Evolutionary conservation across 768 basidiomycete genomes (phyloP).

Genomic region (Rossbeevera mucosa): DNA sequence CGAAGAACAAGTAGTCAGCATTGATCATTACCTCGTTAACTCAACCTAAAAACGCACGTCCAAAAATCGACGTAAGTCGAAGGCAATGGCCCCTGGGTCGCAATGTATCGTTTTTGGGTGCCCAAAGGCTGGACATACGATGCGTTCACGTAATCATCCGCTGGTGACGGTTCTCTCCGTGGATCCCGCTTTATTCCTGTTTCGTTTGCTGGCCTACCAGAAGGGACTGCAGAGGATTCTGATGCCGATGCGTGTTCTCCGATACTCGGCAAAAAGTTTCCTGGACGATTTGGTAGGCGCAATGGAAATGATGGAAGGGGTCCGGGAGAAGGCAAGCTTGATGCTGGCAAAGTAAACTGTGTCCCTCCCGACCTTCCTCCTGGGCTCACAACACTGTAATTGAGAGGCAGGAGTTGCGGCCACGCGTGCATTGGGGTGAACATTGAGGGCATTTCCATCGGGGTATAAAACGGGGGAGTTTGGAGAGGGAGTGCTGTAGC

Average conservation of each 20-base stretch:
- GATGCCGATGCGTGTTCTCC: constrained; percentile 9
- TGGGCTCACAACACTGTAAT: not conserved
- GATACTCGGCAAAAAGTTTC: constrained; percentile 14
- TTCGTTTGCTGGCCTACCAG: not conserved
- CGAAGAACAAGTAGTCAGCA: constrained; percentile 7
- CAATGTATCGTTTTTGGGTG: constrained; percentile 82
- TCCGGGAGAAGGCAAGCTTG: constrained; percentile 3
- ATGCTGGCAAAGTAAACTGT: constrained; percentile 1
- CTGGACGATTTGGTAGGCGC: constrained; percentile 15
- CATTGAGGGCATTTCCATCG: constrained; percentile 19
- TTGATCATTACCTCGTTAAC: not conserved
- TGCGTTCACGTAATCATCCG: constrained; percentile 92
- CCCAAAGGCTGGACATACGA: constrained; percentile 87
- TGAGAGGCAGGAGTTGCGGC: constrained; percentile 1
- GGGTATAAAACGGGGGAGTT: constrained; percentile 26
- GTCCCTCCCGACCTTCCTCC: constrained; percentile 5
- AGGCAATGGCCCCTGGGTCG: constrained; percentile 91
- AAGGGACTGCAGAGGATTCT: constrained; percentile 1
- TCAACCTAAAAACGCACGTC: constrained; percentile 58
- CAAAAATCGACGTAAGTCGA: constrained; percentile 92
- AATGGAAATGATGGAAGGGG: constrained; percentile 13
- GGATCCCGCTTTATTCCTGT: constrained; percentile 1
- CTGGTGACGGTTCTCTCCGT: constrained; percentile 35
- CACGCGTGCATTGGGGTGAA: constrained; percentile 11
- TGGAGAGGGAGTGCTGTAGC: constrained; percentile 18